Evolutionary conservation across 2,329 filamentous ascomycete species (phyloP).

Genomic region (Leptoxyphium fumago): DNA sequence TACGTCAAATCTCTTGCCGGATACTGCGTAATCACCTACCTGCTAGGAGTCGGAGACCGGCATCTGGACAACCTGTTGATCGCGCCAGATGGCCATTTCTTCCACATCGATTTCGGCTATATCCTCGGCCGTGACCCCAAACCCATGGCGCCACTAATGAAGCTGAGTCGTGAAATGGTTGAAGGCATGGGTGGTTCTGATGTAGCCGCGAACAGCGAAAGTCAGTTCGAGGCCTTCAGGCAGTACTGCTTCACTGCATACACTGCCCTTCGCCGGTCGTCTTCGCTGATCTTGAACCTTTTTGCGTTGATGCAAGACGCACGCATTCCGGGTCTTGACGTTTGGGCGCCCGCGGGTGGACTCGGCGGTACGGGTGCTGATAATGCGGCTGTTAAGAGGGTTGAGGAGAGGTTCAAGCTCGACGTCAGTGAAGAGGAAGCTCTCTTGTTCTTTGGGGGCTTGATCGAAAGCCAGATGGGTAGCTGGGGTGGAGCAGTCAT

Average conservation of each 20-base stretch:
- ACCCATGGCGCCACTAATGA: conserved; percentile 93
- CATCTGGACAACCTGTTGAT: conserved; percentile 92
- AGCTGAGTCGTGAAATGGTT: conserved; percentile 94
- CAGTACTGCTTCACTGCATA: conserved; percentile 95
- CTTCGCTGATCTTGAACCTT: conserved; percentile 81
- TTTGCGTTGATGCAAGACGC: conserved; percentile 97
- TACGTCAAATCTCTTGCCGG: conserved; percentile 93
- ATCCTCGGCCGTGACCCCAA: conserved; percentile 95
- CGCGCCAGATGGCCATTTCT: conserved; percentile 82
- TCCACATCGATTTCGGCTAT: conserved; percentile 97
- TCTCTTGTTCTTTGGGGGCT: conserved; percentile 67
- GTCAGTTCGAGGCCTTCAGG: conserved; percentile 74
- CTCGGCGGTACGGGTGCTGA: conserved; percentile 32
- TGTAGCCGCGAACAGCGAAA: conserved; percentile 9
- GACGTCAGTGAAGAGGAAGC: conserved; percentile 89
- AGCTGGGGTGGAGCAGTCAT: conserved; percentile 88
- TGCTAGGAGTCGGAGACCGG: conserved; percentile 87
- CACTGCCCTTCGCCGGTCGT: conserved; percentile 75
- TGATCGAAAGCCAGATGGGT: conserved; percentile 83
- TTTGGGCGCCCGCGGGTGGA: conserved; percentile 24
- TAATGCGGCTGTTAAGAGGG: conserved; percentile 87
- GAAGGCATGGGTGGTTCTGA: conserved; percentile 80
- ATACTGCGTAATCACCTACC: conserved; percentile 97
- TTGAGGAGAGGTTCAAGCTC: conserved; percentile 84
- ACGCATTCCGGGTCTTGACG: conserved; percentile 86